These are phyloP conservation scores for Cordyceps javanica DNA, from an alignment of 2,329 filamentous ascomycete genomes.

Conservation along the genomic window DNA sequence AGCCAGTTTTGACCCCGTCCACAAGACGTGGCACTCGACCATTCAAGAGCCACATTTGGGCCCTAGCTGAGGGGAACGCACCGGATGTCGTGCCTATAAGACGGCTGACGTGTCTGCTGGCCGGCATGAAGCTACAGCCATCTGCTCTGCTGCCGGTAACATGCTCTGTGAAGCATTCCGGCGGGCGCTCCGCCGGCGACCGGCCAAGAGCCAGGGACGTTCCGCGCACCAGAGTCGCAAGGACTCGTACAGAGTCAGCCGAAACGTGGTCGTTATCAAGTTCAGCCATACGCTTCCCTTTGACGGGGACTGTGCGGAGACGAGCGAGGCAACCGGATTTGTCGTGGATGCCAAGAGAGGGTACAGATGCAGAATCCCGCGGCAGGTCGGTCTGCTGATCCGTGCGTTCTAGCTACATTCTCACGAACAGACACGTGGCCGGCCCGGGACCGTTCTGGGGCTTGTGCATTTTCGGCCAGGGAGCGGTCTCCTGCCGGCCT, in stretches of 20 bases:
- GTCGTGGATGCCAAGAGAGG: not conserved
- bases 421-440: conserved; percentile 89
- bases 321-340: not conserved
- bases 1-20: not conserved
- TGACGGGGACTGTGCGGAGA: not conserved
- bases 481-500: conserved; percentile 89
- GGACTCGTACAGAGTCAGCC: not conserved
- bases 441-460: conserved; percentile 95
- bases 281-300: not conserved
- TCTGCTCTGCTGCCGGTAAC: too few species aligned
- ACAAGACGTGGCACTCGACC: not conserved
- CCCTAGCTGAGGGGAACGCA: not conserved
- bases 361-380: not conserved
- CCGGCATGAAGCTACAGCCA: too few species aligned
- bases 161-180: too few species aligned
- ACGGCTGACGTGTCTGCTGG: not conserved
- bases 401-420: conserved; percentile 53
- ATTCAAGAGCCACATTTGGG: not conserved
- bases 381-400: not conserved
- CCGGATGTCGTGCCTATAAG: not conserved
- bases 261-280: not conserved
- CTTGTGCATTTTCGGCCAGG: conserved; percentile 96
- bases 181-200: too few species aligned
- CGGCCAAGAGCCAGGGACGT: too few species aligned
- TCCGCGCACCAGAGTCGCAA: not conserved